phyloP scores from a whole-genome alignment of 371 early-diverging fungal genomes.

The Mortierella sp. region DNA sequence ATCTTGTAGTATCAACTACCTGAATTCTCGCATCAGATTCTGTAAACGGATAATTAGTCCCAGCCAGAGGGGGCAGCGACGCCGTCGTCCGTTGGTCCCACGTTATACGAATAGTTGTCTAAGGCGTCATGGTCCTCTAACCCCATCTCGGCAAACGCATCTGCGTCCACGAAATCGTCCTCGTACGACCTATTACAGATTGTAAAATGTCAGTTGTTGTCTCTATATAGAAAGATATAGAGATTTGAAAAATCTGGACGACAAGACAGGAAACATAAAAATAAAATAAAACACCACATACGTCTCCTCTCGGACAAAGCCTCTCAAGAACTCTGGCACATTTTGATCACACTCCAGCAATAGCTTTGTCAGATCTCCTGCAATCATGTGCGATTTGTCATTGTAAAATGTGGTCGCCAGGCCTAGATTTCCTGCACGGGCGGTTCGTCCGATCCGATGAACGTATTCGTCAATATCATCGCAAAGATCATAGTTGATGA shows the following conservation, averaged over 20 bases:
- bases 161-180: slow-evolving; percentile 18
- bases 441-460: slow-evolving; percentile 81
- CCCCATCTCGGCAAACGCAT: background rate
- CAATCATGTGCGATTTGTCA: slow-evolving; percentile 58
- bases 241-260: too few relatives aligned
- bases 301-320: slow-evolving; percentile 54
- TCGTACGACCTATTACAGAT: slow-evolving; percentile 7
- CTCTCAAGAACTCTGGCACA: slow-evolving; percentile 79
- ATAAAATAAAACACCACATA: slow-evolving; percentile 28
- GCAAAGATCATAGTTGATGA: slow-evolving; percentile 90
- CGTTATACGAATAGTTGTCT: background rate
- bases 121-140: background rate
- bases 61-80: too few relatives aligned
- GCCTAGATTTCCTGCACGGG: slow-evolving; percentile 63
- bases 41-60: too few relatives aligned
- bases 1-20: too few relatives aligned
- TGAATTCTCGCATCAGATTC: too few relatives aligned
- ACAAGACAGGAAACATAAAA: too few relatives aligned
- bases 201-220: background rate
- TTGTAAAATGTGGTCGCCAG: slow-evolving; percentile 83
- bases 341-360: slow-evolving; percentile 83
- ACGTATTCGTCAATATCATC: slow-evolving; percentile 85
- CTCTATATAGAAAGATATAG: too few relatives aligned
- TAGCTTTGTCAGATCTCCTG: slow-evolving; percentile 77
- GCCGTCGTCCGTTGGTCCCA: too few relatives aligned